A percentile compares a stretch with the other conserved stretches of the same genome.
These are phyloP conservation scores for Staphylotrichum tortipilum DNA, from an alignment of 495 filamentous ascomycete genomes.

Conservation along the genomic window DNA sequence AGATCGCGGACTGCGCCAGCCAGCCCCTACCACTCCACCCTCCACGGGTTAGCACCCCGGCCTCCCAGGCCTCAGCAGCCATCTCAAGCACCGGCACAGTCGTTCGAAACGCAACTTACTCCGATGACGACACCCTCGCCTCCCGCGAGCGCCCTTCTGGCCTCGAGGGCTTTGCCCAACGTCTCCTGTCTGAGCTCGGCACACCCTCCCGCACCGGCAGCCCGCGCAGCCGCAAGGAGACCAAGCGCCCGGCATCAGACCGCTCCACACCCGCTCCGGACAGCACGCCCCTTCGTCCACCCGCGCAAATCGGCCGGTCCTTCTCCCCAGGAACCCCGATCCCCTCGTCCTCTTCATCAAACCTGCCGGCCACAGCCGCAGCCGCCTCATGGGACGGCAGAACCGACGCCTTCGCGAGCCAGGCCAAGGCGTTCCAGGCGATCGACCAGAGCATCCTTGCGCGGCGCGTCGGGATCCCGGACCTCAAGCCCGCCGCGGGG, in stretches of 20 bases:
- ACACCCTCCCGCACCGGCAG: slow-evolving; percentile 42
- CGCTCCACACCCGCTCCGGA: slow-evolving; percentile 29
- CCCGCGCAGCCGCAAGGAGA: slow-evolving; percentile 40
- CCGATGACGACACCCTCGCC: slow-evolving; percentile 26
- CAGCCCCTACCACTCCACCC: slow-evolving; percentile 16
- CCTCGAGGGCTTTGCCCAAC: slow-evolving; percentile 47
- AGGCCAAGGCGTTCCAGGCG: slow-evolving; percentile 43
- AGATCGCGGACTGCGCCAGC: slow-evolving; percentile 40
- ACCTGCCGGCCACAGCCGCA: not conserved
- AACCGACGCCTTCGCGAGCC: slow-evolving; percentile 28
- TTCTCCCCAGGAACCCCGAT: slow-evolving; percentile 25
- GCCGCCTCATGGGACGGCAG: slow-evolving; percentile 14
- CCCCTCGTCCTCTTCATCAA: not conserved
- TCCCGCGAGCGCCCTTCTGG: slow-evolving; percentile 41
- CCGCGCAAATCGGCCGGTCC: slow-evolving; percentile 18
- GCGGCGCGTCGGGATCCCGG: slow-evolving; percentile 35
- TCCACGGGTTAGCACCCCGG: slow-evolving; percentile 14
- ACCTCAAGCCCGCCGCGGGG: not conserved
- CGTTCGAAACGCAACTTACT: slow-evolving; percentile 12
- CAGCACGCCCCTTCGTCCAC: slow-evolving; percentile 20
- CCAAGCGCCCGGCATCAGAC: slow-evolving; percentile 6
- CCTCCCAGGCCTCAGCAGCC: slow-evolving; percentile 6
- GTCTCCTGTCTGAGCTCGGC: slow-evolving; percentile 46
- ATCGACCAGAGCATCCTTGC: slow-evolving; percentile 46
- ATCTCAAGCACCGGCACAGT: not conserved